phyloP scores from a whole-genome alignment of 1,284 basidiomycete species.

The Acaromyces ingoldii region DNA sequence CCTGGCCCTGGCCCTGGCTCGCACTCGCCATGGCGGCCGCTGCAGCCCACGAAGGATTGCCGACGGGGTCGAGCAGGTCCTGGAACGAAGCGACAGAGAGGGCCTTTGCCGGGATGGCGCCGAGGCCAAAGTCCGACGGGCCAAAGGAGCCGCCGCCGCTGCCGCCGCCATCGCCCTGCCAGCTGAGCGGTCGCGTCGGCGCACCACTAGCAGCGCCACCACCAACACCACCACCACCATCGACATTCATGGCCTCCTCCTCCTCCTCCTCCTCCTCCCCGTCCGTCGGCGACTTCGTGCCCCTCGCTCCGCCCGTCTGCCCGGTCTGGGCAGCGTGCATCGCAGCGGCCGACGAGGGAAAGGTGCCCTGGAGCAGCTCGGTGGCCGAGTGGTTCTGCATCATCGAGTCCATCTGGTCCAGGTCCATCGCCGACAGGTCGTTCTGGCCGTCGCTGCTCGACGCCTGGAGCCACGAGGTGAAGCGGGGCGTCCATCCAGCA shows the following conservation, averaged over 20 bases:
- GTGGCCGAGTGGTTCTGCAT: conserved; percentile 6
- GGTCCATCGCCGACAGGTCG: conserved; percentile 11
- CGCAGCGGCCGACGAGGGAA: neutral
- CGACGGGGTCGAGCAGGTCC: conserved; percentile 7
- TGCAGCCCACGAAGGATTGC: neutral
- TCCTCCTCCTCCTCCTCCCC: too few species aligned
- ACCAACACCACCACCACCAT: neutral
- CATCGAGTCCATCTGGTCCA: conserved; percentile 5
- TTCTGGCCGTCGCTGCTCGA: neutral
- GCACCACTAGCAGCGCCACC: neutral
- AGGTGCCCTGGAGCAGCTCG: neutral
- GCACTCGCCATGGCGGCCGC: neutral
- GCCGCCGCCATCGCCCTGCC: too few species aligned
- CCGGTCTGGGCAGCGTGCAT: neutral
- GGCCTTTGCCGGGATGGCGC: too few species aligned
- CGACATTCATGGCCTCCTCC: neutral
- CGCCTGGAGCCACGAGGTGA: neutral
- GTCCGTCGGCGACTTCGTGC: too few species aligned
- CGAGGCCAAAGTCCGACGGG: too few species aligned
- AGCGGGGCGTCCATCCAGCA: neutral
- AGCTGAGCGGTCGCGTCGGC: conserved; percentile 17
- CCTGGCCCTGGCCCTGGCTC: neutral
- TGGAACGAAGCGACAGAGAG: conserved; percentile 16
- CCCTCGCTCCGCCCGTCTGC: too few species aligned
- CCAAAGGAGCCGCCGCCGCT: neutral